Conservation (phyloP, 108 stramenopile genomes). For the Conticribra weissflogii region DNA sequence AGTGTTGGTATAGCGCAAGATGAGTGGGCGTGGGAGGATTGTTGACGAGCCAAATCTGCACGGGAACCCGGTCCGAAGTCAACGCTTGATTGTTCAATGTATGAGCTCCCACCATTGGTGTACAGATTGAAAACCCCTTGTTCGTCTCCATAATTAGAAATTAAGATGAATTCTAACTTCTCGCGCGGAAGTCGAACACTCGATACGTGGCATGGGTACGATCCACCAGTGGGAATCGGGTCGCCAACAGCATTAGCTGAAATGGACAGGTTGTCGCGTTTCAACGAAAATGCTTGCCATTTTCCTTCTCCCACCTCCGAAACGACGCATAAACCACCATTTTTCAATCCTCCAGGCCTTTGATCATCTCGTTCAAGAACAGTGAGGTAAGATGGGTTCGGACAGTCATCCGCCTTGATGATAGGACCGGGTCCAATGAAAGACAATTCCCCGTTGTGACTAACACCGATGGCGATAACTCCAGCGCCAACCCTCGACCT, state of each 20-base stretch:
- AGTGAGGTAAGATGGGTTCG: slow-evolving; percentile 41
- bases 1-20: slow-evolving; percentile 4
- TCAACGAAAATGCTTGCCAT: slow-evolving; percentile 22
- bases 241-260: slow-evolving; percentile 12
- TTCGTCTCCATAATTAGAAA: slow-evolving; percentile 47
- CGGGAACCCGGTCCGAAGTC: slow-evolving; percentile 38
- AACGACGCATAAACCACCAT: slow-evolving; percentile 30
- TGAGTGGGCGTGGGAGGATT: slow-evolving; percentile 45
- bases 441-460: slow-evolving; percentile 17
- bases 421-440: slow-evolving; percentile 33
- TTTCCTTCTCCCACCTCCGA: slow-evolving; percentile 42
- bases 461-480: slow-evolving; percentile 32
- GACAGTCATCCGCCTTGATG: slow-evolving; percentile 29
- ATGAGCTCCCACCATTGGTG: neutral
- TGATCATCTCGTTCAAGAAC: slow-evolving; percentile 10
- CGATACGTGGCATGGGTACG: slow-evolving; percentile 42
- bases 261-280: neutral
- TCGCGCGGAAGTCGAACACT: neutral
- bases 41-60: slow-evolving; percentile 31
- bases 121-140: slow-evolving; percentile 34
- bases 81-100: slow-evolving; percentile 1
- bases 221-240: slow-evolving; percentile 28
- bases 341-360: neutral
- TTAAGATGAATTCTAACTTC: slow-evolving; percentile 17
- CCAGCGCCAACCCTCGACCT: slow-evolving; percentile 37